Conservation (phyloP, 805 yeast species). For the Yarrowia deformans region DNA sequence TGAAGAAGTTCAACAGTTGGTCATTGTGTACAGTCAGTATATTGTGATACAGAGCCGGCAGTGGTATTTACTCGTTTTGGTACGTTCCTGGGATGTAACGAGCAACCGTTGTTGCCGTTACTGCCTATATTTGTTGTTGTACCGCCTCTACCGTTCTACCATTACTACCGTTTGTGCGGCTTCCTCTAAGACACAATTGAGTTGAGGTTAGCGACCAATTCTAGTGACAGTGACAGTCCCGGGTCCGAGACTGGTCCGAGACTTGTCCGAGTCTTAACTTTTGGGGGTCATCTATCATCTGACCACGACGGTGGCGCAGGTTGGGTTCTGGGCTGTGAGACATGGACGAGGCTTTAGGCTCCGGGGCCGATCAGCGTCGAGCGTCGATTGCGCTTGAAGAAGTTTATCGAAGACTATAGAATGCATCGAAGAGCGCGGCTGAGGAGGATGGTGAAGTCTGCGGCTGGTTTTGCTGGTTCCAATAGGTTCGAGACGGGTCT, state of each 20-base stretch:
- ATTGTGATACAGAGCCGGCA: too few species aligned
- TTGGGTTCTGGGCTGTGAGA: background rate
- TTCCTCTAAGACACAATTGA: too few species aligned
- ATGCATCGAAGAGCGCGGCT: slow-evolving; percentile 5
- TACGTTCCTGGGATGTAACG: too few species aligned
- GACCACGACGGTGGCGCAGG: slow-evolving; percentile 1
- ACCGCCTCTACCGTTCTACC: too few species aligned
- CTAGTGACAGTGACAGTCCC: background rate
- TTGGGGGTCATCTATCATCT: background rate
- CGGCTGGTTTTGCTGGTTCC: background rate
- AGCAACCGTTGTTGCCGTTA: too few species aligned
- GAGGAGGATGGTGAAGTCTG: background rate
- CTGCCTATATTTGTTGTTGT: too few species aligned
- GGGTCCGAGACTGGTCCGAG: background rate
- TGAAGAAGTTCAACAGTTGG: too few species aligned
- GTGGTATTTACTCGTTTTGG: too few species aligned
- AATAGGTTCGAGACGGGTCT: too few species aligned
- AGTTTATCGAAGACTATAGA: background rate
- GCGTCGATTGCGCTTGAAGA: slow-evolving; percentile 6
- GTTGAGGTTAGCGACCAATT: too few species aligned
- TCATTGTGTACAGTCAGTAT: too few species aligned
- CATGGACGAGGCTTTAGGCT: slow-evolving; percentile 6
- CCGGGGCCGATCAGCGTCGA: background rate
- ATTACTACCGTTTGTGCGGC: too few species aligned
- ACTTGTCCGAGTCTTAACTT: background rate